A percentile compares a stretch with the other conserved stretches of the same genome.
These are phyloP conservation scores for Sporothrix variecibatus DNA, from an alignment of 2,329 filamentous ascomycete species.

Conservation along the genomic window DNA sequence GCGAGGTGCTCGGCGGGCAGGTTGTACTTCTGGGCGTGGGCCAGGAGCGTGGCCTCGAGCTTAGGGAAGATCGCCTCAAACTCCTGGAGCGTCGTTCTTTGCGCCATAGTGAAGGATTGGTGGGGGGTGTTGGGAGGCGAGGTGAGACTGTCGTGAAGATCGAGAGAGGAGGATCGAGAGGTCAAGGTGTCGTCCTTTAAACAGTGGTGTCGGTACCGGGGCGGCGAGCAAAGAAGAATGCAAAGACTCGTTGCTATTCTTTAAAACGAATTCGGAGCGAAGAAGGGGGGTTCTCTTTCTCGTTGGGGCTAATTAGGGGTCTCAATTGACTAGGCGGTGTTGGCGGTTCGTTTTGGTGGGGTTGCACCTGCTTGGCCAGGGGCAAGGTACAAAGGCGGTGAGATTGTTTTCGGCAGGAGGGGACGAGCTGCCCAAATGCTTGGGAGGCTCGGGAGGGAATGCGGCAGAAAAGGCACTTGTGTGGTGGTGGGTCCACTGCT, in stretches of 20 bases:
- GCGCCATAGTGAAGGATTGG: constrained; percentile 49
- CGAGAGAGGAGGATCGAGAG: neutral
- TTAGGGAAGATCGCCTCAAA: constrained; percentile 90
- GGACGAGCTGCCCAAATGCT: no score
- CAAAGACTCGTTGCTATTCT: constrained; percentile 18
- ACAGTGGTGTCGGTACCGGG: neutral
- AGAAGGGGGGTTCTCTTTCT: neutral
- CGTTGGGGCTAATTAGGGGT: neutral
- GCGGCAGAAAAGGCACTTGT: constrained; percentile 1
- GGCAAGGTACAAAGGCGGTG: constrained; percentile 24
- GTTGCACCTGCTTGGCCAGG: neutral
- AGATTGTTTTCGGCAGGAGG: constrained; percentile 4
- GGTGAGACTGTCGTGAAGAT: neutral
- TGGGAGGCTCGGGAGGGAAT: neutral
- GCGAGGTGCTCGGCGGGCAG: constrained; percentile 76
- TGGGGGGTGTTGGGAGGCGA: neutral
- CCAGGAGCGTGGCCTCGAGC: constrained; percentile 78
- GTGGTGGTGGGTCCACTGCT: neutral
- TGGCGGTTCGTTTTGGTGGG: neutral
- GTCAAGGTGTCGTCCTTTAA: neutral
- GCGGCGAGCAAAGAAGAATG: neutral
- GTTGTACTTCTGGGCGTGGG: constrained; percentile 78
- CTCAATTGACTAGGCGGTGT: neutral
- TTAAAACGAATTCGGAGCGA: constrained; percentile 1
- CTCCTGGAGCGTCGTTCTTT: constrained; percentile 77